These are phyloP conservation scores for Exophiala aquamarina DNA, from an alignment of 2,329 filamentous ascomycete genomes.

Conservation along the genomic window DNA sequence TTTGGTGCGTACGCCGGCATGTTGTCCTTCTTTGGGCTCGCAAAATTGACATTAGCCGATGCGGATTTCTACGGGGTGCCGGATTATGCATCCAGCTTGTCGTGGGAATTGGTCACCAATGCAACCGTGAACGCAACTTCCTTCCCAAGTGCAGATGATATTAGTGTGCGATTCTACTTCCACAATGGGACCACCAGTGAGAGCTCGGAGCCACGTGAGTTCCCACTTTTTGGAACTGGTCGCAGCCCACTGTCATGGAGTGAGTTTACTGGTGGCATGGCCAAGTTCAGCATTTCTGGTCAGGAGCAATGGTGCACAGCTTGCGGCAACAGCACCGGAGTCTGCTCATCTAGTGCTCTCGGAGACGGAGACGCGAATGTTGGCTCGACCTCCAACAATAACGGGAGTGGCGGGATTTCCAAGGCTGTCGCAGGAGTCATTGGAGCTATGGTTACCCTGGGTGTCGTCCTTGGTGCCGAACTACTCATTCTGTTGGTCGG, in stretches of 20 bases:
- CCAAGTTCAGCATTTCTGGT: slow-evolving; percentile 65
- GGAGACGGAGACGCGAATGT: slow-evolving; percentile 28
- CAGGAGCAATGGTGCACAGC: slow-evolving; percentile 69
- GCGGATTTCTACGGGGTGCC: slow-evolving; percentile 71
- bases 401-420: slow-evolving; percentile 57
- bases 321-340: slow-evolving; percentile 71
- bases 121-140: slow-evolving; percentile 19
- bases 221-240: slow-evolving; percentile 61
- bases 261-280: slow-evolving; percentile 65
- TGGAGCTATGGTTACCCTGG: slow-evolving; percentile 67
- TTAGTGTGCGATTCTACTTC: slow-evolving; percentile 61
- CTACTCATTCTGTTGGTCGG: slow-evolving; percentile 55
- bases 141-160: slow-evolving; percentile 49
- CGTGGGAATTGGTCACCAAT: slow-evolving; percentile 70
- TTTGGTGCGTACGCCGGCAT: slow-evolving; percentile 64
- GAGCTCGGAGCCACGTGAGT: slow-evolving; percentile 46
- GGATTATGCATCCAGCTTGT: slow-evolving; percentile 81
- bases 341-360: slow-evolving; percentile 55
- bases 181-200: slow-evolving; percentile 59
- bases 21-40: slow-evolving; percentile 61
- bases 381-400: slow-evolving; percentile 28
- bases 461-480: slow-evolving; percentile 58
- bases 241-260: slow-evolving; percentile 63
- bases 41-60: slow-evolving; percentile 50
- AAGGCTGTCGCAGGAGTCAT: slow-evolving; percentile 78